Evolutionary conservation across 768 basidiomycete genomes (phyloP).

Genomic region (Naematelia aurantialba): DNA sequence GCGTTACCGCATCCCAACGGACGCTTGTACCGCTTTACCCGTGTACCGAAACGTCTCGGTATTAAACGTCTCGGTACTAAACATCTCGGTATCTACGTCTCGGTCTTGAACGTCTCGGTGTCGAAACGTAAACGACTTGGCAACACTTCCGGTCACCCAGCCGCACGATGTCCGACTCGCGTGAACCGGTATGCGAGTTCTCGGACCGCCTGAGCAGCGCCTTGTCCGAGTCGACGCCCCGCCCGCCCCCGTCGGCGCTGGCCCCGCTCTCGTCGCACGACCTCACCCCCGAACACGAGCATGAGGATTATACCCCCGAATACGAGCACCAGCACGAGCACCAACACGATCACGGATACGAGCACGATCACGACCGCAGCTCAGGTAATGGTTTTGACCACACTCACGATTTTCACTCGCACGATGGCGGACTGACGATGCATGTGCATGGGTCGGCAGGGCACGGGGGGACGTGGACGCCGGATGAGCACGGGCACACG

Average conservation of each 20-base stretch:
- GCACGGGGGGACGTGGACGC: slow-evolving; percentile 50
- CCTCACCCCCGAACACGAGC: background rate
- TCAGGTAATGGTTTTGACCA: background rate
- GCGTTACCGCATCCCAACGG: no score
- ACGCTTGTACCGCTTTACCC: no score
- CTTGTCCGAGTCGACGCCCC: background rate
- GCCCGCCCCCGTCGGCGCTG: background rate
- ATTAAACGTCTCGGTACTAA: no score
- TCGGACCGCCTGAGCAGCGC: background rate
- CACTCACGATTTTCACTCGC: slow-evolving; percentile 53
- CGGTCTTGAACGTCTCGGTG: no score
- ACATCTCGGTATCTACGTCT: no score
- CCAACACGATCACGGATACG: background rate
- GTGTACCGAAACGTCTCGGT: no score
- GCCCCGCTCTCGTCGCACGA: background rate
- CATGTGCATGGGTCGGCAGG: slow-evolving; percentile 32
- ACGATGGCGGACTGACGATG: slow-evolving; percentile 52
- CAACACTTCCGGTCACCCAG: no score
- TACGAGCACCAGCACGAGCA: background rate
- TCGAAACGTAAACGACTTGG: no score
- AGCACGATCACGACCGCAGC: background rate
- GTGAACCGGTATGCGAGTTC: background rate
- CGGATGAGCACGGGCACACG: slow-evolving; percentile 83
- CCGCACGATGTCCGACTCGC: background rate
- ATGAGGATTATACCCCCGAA: background rate